Conservation (phyloP, 768 basidiomycete species). For the Russula virescens region DNA sequence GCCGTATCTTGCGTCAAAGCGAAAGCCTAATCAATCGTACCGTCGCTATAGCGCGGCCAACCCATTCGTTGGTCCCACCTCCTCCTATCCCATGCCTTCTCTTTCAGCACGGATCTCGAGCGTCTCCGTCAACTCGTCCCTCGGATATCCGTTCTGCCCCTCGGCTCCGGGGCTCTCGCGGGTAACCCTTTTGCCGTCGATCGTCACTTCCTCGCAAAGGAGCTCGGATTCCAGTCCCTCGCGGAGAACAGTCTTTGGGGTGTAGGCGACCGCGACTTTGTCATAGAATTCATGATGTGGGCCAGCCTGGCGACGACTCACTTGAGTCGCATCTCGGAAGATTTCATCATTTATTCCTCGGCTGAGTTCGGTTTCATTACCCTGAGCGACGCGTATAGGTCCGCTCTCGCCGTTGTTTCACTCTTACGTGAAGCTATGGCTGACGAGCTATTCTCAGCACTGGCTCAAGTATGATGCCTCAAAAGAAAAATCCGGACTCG, state of each 20-base stretch:
- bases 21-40: not conserved
- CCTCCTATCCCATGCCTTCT: slow-evolving; percentile 90
- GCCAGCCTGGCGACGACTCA: slow-evolving; percentile 88
- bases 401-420: slow-evolving; percentile 24
- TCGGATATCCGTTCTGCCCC: slow-evolving; percentile 87
- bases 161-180: slow-evolving; percentile 92
- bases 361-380: slow-evolving; percentile 96
- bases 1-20: not conserved
- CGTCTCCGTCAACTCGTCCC: slow-evolving; percentile 79
- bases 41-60: slow-evolving; percentile 71
- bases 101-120: slow-evolving; percentile 85
- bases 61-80: slow-evolving; percentile 99
- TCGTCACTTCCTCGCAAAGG: slow-evolving; percentile 83
- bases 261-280: slow-evolving; percentile 94
- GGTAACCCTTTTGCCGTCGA: slow-evolving; percentile 96
- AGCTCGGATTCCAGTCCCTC: slow-evolving; percentile 82
- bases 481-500: slow-evolving; percentile 98
- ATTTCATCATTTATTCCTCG: slow-evolving; percentile 93
- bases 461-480: slow-evolving; percentile 99
- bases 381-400: slow-evolving; percentile 98
- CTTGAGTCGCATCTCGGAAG: slow-evolving; percentile 91
- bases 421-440: not conserved
- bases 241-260: slow-evolving; percentile 97
- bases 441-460: slow-evolving; percentile 48
- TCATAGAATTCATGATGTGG: slow-evolving; percentile 98